Conservation (phyloP, 257 asterid genomes). For the Nemophila menziesii region DNA sequence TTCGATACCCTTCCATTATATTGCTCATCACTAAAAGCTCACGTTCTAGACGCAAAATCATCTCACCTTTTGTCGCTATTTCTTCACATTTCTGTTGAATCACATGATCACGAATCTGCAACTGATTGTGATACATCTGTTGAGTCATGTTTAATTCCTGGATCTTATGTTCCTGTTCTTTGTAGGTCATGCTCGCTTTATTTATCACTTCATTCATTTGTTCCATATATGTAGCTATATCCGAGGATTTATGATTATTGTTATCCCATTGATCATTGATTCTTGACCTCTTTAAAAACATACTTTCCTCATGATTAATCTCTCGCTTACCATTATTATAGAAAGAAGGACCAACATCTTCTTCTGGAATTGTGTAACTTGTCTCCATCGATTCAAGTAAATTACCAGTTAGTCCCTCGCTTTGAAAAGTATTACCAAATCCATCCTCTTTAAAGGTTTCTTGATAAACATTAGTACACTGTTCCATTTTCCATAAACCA, state of each 20-base stretch:
- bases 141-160: constrained; percentile 31
- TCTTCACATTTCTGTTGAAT: constrained; percentile 45
- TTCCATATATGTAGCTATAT: constrained; percentile 52
- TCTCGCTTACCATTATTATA: too few relatives aligned
- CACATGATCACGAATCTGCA: constrained; percentile 50
- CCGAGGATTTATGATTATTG: constrained; percentile 31
- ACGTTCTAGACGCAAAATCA: constrained; percentile 53
- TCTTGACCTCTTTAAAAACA: constrained; percentile 69
- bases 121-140: constrained; percentile 42
- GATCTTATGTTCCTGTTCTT: constrained; percentile 38
- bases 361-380: too few relatives aligned
- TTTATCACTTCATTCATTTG: constrained; percentile 34
- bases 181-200: constrained; percentile 32
- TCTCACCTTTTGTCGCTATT: constrained; percentile 38
- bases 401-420: constrained; percentile 52
- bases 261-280: constrained; percentile 39
- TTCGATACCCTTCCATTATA: constrained; percentile 58
- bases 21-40: constrained; percentile 52
- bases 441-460: too few relatives aligned
- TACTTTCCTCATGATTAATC: too few relatives aligned
- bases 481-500: too few relatives aligned
- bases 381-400: constrained; percentile 48
- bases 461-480: too few relatives aligned
- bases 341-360: constrained; percentile 21
- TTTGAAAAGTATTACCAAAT: constrained; percentile 34